Evolutionary conservation across 2,329 filamentous ascomycete genomes (phyloP), one percentile per base, ranked within the genome.

Genomic region (Exophiala sideris): DNA sequence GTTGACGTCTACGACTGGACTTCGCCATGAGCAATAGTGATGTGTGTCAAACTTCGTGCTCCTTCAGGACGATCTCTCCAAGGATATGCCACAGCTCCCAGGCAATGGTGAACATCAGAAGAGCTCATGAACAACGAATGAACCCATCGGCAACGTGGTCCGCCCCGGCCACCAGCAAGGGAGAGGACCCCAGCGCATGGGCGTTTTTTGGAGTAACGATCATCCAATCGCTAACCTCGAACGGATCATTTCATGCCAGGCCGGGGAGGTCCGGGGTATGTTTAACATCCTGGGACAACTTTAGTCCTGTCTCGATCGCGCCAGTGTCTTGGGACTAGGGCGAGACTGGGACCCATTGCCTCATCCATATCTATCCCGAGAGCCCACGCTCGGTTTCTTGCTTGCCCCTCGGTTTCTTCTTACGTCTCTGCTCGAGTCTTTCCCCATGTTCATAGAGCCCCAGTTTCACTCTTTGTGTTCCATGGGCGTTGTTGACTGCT

Each of bases 211-310:
- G 24, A 29, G 5, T 29, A 29, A 8, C 24, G 24, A 29, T 29
- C 32, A n/a, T 40, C 50, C 55, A 57, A 57, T 57, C 50, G 50
- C 46, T 48, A 21, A 38, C 14, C 24, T 8, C n/a, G 21, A 33
- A 14, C 33, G 18, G 32, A 9, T 18, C 11, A 7, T 14, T 48
- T 35, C 14, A 12, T 34, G 20, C 44, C 16, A 52, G 45, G 24
- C 54, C 48, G 42, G 42, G 55, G 42, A 48, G 50, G 49, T 59
- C 57, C 44, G 53, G 57, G 53, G 57, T 56, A 59, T 9, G 39
- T 41, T 49, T 51, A 41, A 40, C 41, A 52, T 29, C 5, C 24
- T 29, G 24, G 24, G 24, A 29, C 24, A 8, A 8, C 16, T 29
- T 29, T 29, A 29, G 24, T 29, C 24, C 24, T 29, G 24, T 29